Base-by-base conservation (phyloP, 129 eudicot genomes). In the Glebionis coronaria region DNA sequence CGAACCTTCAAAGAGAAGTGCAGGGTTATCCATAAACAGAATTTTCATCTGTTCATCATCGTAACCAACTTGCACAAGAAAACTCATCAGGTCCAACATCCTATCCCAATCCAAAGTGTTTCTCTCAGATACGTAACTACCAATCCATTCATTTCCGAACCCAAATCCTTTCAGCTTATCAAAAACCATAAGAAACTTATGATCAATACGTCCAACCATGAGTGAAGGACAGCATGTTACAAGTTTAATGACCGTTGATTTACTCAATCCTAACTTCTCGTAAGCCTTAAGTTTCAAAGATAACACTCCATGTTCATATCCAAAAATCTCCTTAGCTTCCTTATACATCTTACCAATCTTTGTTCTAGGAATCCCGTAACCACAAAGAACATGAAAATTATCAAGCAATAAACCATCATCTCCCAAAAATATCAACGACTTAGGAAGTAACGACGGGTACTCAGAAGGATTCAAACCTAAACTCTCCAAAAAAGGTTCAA, bases 401-500 rank as follows among this genome's bases (percentile, higher is more conserved):
- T 85, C 82, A 15, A 88, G 90, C 71, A 88, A 55, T 31, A 77
- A 67, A 13, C 69, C 65, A 75, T 83, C 93, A 65, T 88, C 96
- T 15, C 75, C 71, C 11, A 88, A 75, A 83, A 80, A 88, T 9
- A 88, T 82, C 75, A 85, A 78, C 4, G 82, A 75, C 54, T 76
- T 71, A 1, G 96, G 96, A 21, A 88, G 87, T 56, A 85, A 44
- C 9, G 85, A 52, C 9, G 71, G 63, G 52, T 50, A 70, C 9
- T 85, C 93, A 2, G 49, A 27, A 19, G 80, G 81, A 38, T 52
- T 69, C 73, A 88, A 68, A 16, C 96, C 96, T 76, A 88, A 78
- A 61, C 96, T 85, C 84, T 88, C 96, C 50, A 88, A 81, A 28
- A 85, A 88, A 0, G 96, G 93, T 67, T 88, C 96, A 56, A 83